Evolutionary conservation across 2,329 filamentous ascomycete genomes (phyloP), one percentile per base, ranked within the genome.

Genomic region (Ophiognomonia clavigignenti-juglandacearum): DNA sequence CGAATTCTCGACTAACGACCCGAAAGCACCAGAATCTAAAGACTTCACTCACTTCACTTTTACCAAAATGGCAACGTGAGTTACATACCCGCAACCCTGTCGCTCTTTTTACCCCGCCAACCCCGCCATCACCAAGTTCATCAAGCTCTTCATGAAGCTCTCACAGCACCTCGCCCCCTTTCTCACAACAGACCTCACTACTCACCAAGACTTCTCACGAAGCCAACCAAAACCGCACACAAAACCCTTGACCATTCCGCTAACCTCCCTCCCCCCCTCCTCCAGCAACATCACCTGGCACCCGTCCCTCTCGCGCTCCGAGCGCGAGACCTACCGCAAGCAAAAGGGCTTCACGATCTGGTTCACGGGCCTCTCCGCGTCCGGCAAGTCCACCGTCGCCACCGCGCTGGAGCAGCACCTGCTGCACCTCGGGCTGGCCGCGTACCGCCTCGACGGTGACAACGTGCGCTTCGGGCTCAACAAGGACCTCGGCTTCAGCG

Each of bases 381-480:
- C 89, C 0, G 93, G 93, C 64, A 98, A 98, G 73, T 96, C 92
- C 43, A 98, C 93, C 49, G 88, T 98, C 53, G 93, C 93, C 46
- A 95, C 89, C 3, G 93, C 93, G 14, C 86, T 98, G 34, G 93
- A 98, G 76, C 92, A 96, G 74, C 90, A 96, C 68, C 84, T 98
- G 27, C 82, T 98, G 47, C 90, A 95, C 67, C 78, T 88, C 10
- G 86, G 85, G 36, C 74, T 93, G 43, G 74, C 85, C 47, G 87
- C 91, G 51, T 98, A 98, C 79, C 84, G 93, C 44, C 84, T 98
- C 24, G 93, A 98, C 70, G 93, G 92, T 61, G 93, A 98, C 79
- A 98, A 98, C 71, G 86, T 98, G 56, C 92, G 93, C 52, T 96
- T 97, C 73, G 93, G 93, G 14, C 78, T 98, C 57, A 98, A 97